phyloP scores from a whole-genome alignment of 169 alveolate genomes.

The Plasmodium fragile region DNA sequence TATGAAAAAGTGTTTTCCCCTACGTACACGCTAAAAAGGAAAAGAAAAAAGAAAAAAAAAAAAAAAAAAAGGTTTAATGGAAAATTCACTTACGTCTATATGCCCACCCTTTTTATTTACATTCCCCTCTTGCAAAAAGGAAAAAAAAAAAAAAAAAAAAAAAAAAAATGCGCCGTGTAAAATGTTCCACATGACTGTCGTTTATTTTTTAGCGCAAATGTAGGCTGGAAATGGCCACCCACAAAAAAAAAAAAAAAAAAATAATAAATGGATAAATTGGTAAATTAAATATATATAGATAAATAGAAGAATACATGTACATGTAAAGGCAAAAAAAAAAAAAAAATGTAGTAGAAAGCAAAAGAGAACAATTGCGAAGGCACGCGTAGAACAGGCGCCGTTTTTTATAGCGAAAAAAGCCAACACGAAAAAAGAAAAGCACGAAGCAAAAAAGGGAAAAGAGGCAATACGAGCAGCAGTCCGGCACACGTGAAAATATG shows the following conservation, averaged over 20 bases:
- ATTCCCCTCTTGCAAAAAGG: background rate
- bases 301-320: background rate
- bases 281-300: too few relatives aligned
- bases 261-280: background rate
- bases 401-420: background rate
- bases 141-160: constrained; percentile 1
- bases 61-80: background rate
- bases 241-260: too few relatives aligned
- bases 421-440: background rate
- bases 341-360: background rate
- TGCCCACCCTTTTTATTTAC: background rate
- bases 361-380: background rate
- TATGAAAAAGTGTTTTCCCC: background rate
- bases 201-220: background rate
- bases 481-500: background rate
- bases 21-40: background rate
- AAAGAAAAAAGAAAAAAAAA: too few relatives aligned
- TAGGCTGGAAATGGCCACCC: background rate
- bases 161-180: background rate
- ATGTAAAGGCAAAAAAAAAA: background rate
- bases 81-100: background rate
- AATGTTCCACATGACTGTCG: background rate
- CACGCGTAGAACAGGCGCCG: background rate
- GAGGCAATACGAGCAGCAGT: background rate
- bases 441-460: background rate